Percentiles rank a stretch among this genome's conserved stretches.
These are phyloP conservation scores for Solidago caesia DNA, from an alignment of 129 eudicot genomes.

Conservation along the genomic window DNA sequence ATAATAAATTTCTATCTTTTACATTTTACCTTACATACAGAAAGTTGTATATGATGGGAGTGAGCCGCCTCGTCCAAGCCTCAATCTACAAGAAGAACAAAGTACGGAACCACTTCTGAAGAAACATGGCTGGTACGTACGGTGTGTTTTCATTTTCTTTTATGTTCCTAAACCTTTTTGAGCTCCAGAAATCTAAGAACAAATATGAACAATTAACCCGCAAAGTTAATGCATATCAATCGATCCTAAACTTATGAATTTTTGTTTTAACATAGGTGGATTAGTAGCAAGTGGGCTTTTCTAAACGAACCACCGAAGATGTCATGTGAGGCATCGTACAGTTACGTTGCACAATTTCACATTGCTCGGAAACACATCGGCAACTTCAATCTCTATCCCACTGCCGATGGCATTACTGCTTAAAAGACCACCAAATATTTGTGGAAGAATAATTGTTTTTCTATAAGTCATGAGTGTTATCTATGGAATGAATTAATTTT, in stretches of 20 bases:
- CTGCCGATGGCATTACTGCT: constrained; percentile 6
- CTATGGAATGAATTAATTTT: not conserved
- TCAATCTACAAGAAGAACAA: constrained; percentile 18
- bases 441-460: not conserved
- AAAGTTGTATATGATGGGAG: constrained; percentile 12
- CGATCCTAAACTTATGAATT: not conserved
- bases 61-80: constrained; percentile 19
- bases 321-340: constrained; percentile 21
- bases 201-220: not conserved
- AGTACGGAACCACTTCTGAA: constrained; percentile 36
- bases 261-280: constrained; percentile 27
- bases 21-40: not conserved
- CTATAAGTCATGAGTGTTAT: not conserved
- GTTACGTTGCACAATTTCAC: constrained; percentile 33
- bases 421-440: not conserved
- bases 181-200: not conserved
- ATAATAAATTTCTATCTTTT: not conserved
- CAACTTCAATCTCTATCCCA: not conserved
- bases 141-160: not conserved
- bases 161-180: not conserved
- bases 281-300: constrained; percentile 42
- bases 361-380: constrained; percentile 25
- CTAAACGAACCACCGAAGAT: constrained; percentile 34
- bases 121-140: constrained; percentile 38
- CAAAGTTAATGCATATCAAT: not conserved